Conservation (phyloP, 2,329 filamentous ascomycete genomes). For the Aphanoascus verrucosus region DNA sequence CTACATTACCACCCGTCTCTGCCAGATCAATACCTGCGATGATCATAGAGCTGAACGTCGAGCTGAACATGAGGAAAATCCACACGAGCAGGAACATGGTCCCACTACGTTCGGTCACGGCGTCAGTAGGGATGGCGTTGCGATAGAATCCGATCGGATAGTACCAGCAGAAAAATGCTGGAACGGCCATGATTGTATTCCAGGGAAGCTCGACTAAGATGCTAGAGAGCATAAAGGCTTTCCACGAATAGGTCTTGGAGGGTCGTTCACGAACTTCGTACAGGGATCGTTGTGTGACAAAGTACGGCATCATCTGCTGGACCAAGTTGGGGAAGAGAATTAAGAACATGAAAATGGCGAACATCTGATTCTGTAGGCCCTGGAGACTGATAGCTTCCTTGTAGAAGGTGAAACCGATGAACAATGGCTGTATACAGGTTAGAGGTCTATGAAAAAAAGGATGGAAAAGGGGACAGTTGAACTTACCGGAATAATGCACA, state of each 20-base stretch:
- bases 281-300: slow-evolving; percentile 47
- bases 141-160: slow-evolving; percentile 47
- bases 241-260: slow-evolving; percentile 64
- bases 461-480: not conserved
- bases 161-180: slow-evolving; percentile 58
- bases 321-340: slow-evolving; percentile 60
- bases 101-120: slow-evolving; percentile 45
- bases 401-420: slow-evolving; percentile 78
- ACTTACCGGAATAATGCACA: slow-evolving; percentile 49
- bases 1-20: slow-evolving; percentile 55
- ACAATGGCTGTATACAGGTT: slow-evolving; percentile 43
- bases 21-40: slow-evolving; percentile 60
- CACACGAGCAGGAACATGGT: slow-evolving; percentile 56
- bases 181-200: slow-evolving; percentile 49
- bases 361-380: slow-evolving; percentile 84
- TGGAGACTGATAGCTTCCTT: slow-evolving; percentile 62
- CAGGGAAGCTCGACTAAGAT: slow-evolving; percentile 62
- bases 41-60: slow-evolving; percentile 62
- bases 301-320: slow-evolving; percentile 49
- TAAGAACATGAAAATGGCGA: slow-evolving; percentile 74
- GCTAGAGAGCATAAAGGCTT: slow-evolving; percentile 57
- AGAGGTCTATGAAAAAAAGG: slow-evolving; percentile 1
- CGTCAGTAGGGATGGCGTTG: slow-evolving; percentile 32
- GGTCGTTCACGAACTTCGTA: slow-evolving; percentile 53
- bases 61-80: slow-evolving; percentile 59